phyloP scores from a whole-genome alignment of 441 rosid genomes.

The Theobroma grandiflorum region DNA sequence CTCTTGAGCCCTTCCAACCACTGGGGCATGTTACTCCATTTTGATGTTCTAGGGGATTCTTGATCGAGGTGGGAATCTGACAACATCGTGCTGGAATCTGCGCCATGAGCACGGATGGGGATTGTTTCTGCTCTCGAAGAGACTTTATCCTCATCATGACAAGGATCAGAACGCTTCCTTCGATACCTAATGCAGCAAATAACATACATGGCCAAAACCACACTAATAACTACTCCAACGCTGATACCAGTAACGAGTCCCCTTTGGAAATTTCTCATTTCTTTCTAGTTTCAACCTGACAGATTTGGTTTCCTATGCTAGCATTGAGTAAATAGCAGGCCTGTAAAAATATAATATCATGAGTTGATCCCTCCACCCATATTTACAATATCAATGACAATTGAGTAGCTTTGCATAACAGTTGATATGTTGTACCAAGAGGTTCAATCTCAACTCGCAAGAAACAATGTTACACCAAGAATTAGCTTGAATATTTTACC shows the following conservation, averaged over 20 bases:
- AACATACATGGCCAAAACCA: background rate
- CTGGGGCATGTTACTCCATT: slow-evolving; percentile 49
- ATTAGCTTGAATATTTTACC: no score
- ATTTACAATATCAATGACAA: no score
- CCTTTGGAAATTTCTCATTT: background rate
- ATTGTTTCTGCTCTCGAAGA: background rate
- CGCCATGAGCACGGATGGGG: slow-evolving; percentile 47
- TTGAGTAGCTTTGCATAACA: no score
- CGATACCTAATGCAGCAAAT: background rate
- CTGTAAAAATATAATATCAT: no score
- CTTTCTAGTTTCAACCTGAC: no score
- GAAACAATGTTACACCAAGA: no score
- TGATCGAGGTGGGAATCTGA: slow-evolving; percentile 65
- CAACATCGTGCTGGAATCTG: slow-evolving; percentile 50
- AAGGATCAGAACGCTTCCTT: background rate
- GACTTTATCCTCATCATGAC: background rate
- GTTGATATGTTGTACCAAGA: no score
- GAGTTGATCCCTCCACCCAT: no score
- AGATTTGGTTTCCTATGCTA: no score
- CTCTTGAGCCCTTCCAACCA: slow-evolving; percentile 64
- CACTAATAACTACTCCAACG: background rate
- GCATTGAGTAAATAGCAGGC: no score
- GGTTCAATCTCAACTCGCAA: no score
- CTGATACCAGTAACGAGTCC: slow-evolving; percentile 13
- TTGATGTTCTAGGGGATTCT: slow-evolving; percentile 64